Conservation (phyloP, 2,329 filamentous ascomycete genomes). For the Diplodia sapinea region DNA sequence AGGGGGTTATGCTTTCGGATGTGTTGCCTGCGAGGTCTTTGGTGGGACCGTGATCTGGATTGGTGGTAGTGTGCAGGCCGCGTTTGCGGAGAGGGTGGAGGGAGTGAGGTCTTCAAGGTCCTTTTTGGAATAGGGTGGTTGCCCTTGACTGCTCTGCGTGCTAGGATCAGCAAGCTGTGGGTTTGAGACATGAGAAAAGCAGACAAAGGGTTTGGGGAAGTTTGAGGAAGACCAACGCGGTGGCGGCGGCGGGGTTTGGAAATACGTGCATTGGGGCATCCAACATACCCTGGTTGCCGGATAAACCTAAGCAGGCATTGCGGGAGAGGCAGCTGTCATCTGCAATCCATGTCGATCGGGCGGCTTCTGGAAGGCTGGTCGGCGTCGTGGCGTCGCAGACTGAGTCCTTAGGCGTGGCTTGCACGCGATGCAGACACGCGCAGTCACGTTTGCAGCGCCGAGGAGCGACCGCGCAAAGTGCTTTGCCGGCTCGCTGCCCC, state of each 20-base stretch:
- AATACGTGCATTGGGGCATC: neutral
- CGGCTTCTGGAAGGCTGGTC: neutral
- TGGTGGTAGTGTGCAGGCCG: neutral
- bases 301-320: constrained; percentile 9
- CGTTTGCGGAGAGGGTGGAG: neutral
- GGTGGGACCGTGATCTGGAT: neutral
- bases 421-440: neutral
- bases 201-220: neutral
- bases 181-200: neutral
- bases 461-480: neutral
- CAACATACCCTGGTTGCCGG: constrained; percentile 3
- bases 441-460: constrained; percentile 14
- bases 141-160: neutral
- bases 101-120: neutral
- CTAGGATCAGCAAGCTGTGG: neutral
- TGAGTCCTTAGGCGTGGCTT: neutral
- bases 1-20: neutral
- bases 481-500: neutral
- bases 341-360: constrained; percentile 23
- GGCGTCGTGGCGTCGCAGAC: neutral
- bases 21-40: neutral
- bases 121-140: neutral
- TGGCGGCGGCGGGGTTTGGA: neutral
- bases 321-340: constrained; percentile 8
- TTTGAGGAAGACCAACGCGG: constrained; percentile 1